phyloP scores from a whole-genome alignment of 1,284 basidiomycete species.

The Porogramme epimiltina region DNA sequence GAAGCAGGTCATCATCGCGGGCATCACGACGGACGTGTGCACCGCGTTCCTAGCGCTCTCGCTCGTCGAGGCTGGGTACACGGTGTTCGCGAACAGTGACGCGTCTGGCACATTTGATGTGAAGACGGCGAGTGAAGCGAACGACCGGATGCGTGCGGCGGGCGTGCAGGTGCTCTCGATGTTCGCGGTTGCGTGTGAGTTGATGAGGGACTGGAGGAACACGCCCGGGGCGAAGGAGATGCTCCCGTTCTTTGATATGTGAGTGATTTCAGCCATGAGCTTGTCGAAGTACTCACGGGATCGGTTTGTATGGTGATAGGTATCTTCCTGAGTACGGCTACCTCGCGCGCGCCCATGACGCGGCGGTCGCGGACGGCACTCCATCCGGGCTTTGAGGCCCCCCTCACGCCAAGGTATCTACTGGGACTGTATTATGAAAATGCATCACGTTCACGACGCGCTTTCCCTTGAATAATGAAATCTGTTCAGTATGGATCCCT shows the following conservation, averaged over 20 bases:
- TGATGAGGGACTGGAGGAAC: constrained; percentile 51
- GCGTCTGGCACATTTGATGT: constrained; percentile 44
- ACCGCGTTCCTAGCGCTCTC: constrained; percentile 50
- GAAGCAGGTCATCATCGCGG: constrained; percentile 49
- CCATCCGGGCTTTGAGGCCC: constrained; percentile 16
- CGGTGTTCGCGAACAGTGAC: constrained; percentile 47
- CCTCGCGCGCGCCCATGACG: constrained; percentile 41
- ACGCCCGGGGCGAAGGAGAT: constrained; percentile 42
- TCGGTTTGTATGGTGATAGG: constrained; percentile 33
- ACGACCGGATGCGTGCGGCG: constrained; percentile 47
- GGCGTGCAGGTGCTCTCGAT: constrained; percentile 46
- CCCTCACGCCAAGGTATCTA: constrained; percentile 43
- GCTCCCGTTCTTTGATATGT: constrained; percentile 46
- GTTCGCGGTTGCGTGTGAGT: constrained; percentile 43
- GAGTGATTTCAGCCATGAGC: constrained; percentile 18
- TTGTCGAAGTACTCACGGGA: constrained; percentile 12
- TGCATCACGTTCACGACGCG: too few species aligned
- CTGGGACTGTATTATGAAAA: too few species aligned
- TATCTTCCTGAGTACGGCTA: constrained; percentile 42
- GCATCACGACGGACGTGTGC: constrained; percentile 51
- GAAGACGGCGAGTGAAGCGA: constrained; percentile 45
- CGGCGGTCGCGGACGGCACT: constrained; percentile 38
- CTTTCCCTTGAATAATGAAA: too few species aligned
- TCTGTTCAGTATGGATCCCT: too few species aligned
- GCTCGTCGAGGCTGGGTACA: constrained; percentile 44